Evolutionary conservation across 495 filamentous ascomycete genomes (phyloP), one percentile per base, ranked within the genome.

Genomic region (Aspergillus ellipticus): DNA sequence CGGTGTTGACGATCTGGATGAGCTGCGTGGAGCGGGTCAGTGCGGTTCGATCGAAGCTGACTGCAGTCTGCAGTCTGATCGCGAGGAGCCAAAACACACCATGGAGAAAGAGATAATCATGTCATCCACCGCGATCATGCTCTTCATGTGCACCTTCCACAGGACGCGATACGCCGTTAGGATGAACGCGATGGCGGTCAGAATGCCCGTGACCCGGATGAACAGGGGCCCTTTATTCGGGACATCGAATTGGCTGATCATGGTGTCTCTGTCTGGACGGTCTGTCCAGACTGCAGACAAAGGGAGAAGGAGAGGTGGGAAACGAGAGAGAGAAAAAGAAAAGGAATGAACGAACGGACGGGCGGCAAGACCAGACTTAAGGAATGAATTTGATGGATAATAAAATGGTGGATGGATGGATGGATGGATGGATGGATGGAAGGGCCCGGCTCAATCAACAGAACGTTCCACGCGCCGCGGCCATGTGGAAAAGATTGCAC

Each of bases 131-230:
- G 49, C 35, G 21, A 59, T 50, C 0, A n/a, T 37, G 17, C 33
- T 59, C 26, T 48, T 33, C 2, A 50, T 28, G 13, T 37, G 35
- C 8, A 37, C 51, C 21, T 56, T 58, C 49, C 57, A 55, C 0
- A 59, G 0, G 0, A 63, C 16, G 22, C 60, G 42, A 47, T 56
- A 59, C 57, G 63, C 6, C 65, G 37, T 51, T 60, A 66, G 56
- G 54, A 71, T 21, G 71, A 42, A 21, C 31, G 59, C 50, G 66
- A 67, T 58, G 68, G 72, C 20, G 53, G 71, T 45, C 28, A 64
- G 35, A n/a, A 59, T 41, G 4, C 22, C 56, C 4, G 60, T 63
- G 28, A 63, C 60, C 13, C 42, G 22, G 6, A 54, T 11, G 48
- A 63, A 63, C 13, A 51, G 35, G 2, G 60, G 60, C 11, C 50